A percentile compares a stretch with the other conserved stretches of the same genome.
phyloP scores from a whole-genome alignment of 2,329 filamentous ascomycete species.

The Fusarium sterilihyphosum region DNA sequence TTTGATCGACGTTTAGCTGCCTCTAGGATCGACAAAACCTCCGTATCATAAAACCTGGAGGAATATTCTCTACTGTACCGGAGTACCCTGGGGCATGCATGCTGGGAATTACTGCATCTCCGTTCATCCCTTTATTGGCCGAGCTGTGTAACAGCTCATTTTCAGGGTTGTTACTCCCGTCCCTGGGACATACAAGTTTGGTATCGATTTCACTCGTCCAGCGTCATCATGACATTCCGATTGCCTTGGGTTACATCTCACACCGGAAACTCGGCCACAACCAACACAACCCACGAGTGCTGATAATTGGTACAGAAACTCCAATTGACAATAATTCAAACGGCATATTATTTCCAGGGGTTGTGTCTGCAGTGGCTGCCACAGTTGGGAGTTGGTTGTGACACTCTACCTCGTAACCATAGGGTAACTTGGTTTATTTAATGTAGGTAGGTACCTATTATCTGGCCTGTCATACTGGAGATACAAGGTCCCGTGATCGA shows the following conservation, averaged over 20 bases:
- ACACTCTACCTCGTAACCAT: not conserved
- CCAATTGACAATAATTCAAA: not conserved
- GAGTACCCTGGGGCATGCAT: not conserved
- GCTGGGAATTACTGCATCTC: not conserved
- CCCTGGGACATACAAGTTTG: not conserved
- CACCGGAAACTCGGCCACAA: not conserved
- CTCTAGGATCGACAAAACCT: slow-evolving; percentile 22
- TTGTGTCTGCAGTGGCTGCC: not conserved
- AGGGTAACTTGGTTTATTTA: slow-evolving; percentile 6
- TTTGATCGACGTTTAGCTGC: slow-evolving; percentile 31
- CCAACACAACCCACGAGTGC: slow-evolving; percentile 9
- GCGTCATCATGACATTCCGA: slow-evolving; percentile 39
- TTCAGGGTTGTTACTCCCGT: not conserved
- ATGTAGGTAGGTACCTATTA: not conserved
- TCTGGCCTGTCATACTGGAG: not conserved
- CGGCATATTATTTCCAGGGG: slow-evolving; percentile 3
- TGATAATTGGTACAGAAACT: not conserved
- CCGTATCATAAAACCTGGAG: slow-evolving; percentile 12
- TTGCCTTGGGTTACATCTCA: slow-evolving; percentile 9
- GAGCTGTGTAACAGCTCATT: not conserved
- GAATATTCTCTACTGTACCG: not conserved
- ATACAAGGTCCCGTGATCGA: slow-evolving; percentile 16
- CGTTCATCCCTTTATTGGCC: not conserved
- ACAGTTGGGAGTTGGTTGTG: not conserved
- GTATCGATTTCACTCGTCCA: not conserved